Conservation (phyloP, 1,139 yeast genomes). For the Geotrichum bryndzae region DNA sequence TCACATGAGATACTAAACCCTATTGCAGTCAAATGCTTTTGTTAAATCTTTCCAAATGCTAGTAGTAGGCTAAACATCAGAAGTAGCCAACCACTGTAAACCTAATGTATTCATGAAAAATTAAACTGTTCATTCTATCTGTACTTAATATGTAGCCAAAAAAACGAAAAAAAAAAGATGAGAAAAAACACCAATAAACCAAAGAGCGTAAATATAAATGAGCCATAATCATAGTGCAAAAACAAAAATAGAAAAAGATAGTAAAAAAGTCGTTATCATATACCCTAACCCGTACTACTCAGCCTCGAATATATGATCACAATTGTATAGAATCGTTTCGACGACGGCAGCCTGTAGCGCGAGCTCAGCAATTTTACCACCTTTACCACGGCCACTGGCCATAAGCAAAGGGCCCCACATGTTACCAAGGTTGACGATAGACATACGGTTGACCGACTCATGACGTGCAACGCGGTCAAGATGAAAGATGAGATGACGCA, state of each 20-base stretch:
- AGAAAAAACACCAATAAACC: background rate
- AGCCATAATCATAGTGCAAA: background rate
- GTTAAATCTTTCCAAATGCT: too few relatives aligned
- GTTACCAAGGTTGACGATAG: conserved; percentile 66
- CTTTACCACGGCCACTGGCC: conserved; percentile 12
- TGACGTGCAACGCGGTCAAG: conserved; percentile 65
- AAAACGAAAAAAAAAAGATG: background rate
- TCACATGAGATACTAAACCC: too few relatives aligned
- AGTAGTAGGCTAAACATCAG: too few relatives aligned
- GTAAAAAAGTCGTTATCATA: background rate
- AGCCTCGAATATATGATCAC: conserved; percentile 18
- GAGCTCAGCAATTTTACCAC: conserved; percentile 61
- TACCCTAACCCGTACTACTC: conserved; percentile 1
- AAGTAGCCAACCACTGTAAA: too few relatives aligned
- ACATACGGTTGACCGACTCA: conserved; percentile 70
- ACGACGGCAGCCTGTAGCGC: conserved; percentile 74
- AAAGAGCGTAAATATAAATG: background rate
- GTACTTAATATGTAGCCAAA: background rate
- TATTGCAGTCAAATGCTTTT: too few relatives aligned
- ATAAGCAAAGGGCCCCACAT: conserved; percentile 94
- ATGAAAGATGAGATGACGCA: conserved; percentile 79
- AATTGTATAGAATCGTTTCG: conserved; percentile 60
- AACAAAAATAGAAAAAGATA: background rate
- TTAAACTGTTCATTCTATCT: background rate
- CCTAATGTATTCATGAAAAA: background rate